Percentiles rank a stretch among this genome's conserved stretches.
phyloP scores from a whole-genome alignment of 371 early-diverging fungal genomes.

The Mortierella sp. region DNA sequence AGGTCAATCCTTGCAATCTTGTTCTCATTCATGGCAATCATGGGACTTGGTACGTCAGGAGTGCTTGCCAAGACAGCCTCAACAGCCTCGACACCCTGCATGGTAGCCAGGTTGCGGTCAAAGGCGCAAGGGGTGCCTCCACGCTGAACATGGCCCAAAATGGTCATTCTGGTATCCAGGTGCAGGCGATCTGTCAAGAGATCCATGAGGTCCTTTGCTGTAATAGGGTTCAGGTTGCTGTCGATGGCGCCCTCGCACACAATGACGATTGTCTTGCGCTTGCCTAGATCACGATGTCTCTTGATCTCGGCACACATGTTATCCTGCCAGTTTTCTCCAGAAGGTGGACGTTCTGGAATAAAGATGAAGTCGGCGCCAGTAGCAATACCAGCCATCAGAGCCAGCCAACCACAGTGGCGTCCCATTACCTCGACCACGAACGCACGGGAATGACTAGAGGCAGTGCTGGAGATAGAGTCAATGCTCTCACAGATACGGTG shows the following conservation, averaged over 20 bases:
- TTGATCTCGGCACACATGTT: conserved; percentile 82
- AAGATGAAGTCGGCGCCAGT: conserved; percentile 98
- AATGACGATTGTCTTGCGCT: conserved; percentile 94
- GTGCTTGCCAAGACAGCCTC: conserved; percentile 91
- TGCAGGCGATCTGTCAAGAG: conserved; percentile 81
- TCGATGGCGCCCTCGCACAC: conserved; percentile 99
- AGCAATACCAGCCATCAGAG: conserved; percentile 96
- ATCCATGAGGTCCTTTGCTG: conserved; percentile 85
- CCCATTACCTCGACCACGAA: conserved; percentile 99
- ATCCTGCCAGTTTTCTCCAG: conserved; percentile 87
- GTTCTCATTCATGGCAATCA: conserved; percentile 94
- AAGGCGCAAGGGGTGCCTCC: conserved; percentile 96
- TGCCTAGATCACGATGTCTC: conserved; percentile 83
- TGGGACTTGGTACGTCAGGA: conserved; percentile 86
- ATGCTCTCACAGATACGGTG: conserved; percentile 98
- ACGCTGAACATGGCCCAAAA: conserved; percentile 98
- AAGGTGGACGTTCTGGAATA: conserved; percentile 96
- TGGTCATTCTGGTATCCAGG: conserved; percentile 96
- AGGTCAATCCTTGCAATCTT: conserved; percentile 85
- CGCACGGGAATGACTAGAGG: conserved; percentile 96
- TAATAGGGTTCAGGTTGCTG: conserved; percentile 88
- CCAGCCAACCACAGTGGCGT: conserved; percentile 99
- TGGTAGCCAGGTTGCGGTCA: conserved; percentile 94
- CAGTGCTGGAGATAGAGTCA: conserved; percentile 95
- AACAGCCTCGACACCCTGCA: conserved; percentile 96